Base-by-base conservation (phyloP, 2,329 filamentous ascomycete genomes). In the Ilyonectria robusta region DNA sequence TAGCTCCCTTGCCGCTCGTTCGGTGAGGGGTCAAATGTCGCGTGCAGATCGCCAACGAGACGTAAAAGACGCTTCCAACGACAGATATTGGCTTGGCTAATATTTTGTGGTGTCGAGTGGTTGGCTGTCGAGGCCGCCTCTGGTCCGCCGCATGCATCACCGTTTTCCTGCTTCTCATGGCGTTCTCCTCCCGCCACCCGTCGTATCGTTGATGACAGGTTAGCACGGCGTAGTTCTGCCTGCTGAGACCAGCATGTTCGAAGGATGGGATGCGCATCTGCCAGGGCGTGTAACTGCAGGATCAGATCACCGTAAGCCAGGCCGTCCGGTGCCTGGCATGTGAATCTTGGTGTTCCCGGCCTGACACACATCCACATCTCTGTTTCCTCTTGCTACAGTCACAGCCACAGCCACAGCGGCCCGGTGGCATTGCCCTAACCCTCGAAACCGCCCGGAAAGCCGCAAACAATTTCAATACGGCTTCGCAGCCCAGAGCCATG, bases 1-100 rank as follows among this genome's bases (percentile, higher is more conserved):
- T 69, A 70, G 67, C 68, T 64, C 59, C 21, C 50, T 64, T 33
- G 59, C 53, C 59, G 59, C 69, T 61, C 53, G 67, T 63, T 58
- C 44, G 54, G 40, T 51, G 63, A 59, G 62, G 59, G 64, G 70
- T 66, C 62, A 58, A 65, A 55, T 58, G 61, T 63, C 46, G 54
- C 51, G 46, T 58, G 53, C 23, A 42, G 8, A 63, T 56, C 42
- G 31, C 57, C 56, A 54, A 50, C 50, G 11, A 35, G 50, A 53
- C n/a, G 50, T 8, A 13, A 19, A 31, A 31, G n/a, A 21, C 29
- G 9, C 9, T 51, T 51, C 48, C 31, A 13, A n/a, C 35, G 13
- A 35, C 17, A 19, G 11, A 51, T n/a, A 23, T 46, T 46, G 44
- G n/a, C 44, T 46, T 46, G 19, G 10, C 46, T 50, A 26, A 13